Evolutionary conservation across 805 yeast genomes (phyloP), one percentile per base, ranked within the genome.

Genomic region (Cephaloascus fragrans): DNA sequence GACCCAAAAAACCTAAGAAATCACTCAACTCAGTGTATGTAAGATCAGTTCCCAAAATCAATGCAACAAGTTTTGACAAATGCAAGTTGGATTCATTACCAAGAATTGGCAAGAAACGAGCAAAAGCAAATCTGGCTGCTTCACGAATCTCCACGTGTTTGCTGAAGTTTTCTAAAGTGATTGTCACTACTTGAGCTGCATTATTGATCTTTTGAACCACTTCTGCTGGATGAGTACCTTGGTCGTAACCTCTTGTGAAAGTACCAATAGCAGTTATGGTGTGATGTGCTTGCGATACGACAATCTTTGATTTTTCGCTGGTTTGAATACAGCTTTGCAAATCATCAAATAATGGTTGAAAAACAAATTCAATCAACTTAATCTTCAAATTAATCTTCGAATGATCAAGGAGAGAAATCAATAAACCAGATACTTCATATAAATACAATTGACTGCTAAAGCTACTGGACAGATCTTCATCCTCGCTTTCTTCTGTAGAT

Each of bases 261-360:
- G 96, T 86, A 35, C 96, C 97, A 35, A 90, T 75, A 0, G 96
- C 89, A 77, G 86, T 76, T 37, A 93, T 61, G 26, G 80, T 72
- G 55, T 90, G 97, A 56, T 93, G 96, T 3, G 87, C 81, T 53
- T 86, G 93, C 35, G 85, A 59, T 2, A 81, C 69, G 26, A 71
- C 51, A 33, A 68, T 64, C 29, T 69, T 62, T 19, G 66, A 67
- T 41, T 57, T 58, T 15, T 47, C 57, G 39, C 60, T 64, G 3
- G 64, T 56, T 16, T 71, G 63, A 28, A 86, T 75, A 50, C 87
- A 78, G 18, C 64, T 62, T 54, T 87, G 89, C 46, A 89, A 64
- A 43, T 75, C 80, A 3, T 71, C 62, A 53, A 84, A 90, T 19
- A 89, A 64, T 12, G 96, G 95, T 42, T 74, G 80, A 43, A 89